Conservation (phyloP, 305 asterid species). For the Fraxinus velutina region DNA sequence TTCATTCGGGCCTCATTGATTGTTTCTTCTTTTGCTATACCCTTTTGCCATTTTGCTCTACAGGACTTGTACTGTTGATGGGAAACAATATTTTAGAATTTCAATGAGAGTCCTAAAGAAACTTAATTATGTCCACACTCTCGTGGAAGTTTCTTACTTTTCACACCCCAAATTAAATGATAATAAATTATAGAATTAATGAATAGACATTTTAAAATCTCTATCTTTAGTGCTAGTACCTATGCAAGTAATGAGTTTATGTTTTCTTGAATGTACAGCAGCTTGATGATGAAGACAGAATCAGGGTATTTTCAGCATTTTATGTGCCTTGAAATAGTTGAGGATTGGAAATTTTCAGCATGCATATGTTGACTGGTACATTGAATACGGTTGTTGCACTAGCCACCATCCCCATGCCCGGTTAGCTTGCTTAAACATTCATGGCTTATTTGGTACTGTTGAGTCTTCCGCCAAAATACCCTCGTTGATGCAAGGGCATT, state of each 20-base stretch:
- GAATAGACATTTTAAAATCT: background rate
- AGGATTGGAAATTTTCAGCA: background rate
- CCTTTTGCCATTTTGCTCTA: conserved; percentile 13
- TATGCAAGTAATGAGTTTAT: too few species aligned
- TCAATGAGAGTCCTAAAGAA: conserved; percentile 4
- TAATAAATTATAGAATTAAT: conserved; percentile 22
- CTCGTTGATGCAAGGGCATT: background rate
- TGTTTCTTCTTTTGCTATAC: conserved; percentile 20
- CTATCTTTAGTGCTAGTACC: background rate
- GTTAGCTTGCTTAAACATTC: background rate
- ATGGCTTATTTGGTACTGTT: background rate
- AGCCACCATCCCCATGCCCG: background rate
- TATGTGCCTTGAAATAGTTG: background rate
- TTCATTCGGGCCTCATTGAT: conserved; percentile 20
- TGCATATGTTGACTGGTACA: background rate
- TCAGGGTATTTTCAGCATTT: background rate
- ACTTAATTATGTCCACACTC: conserved; percentile 4
- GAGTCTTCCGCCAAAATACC: background rate
- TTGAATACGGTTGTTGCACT: too few species aligned
- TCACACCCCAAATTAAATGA: conserved; percentile 16
- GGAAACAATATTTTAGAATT: conserved; percentile 11
- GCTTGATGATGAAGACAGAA: background rate
- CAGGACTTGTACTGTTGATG: conserved; percentile 24
- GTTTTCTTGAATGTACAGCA: too few species aligned
- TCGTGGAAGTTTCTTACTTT: conserved; percentile 8